Base-by-base conservation (phyloP, 768 basidiomycete genomes). In the Albatrellus ellisii region DNA sequence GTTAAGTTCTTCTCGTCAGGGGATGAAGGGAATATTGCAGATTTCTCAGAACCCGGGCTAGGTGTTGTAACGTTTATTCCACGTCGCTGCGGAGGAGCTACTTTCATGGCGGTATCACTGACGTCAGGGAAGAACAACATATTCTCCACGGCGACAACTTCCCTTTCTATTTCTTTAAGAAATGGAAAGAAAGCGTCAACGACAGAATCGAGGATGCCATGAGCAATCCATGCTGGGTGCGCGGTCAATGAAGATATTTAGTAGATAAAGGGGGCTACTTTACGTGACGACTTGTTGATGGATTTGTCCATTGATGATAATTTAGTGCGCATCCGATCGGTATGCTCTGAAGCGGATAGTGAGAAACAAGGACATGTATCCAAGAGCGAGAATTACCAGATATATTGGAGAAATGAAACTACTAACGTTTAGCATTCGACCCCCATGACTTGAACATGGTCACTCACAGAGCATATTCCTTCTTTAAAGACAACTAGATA, bases 151-250 rank as follows among this genome's bases (percentile, higher is more conserved):
- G 44, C 42, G 12, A 27, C 29, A 8, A 46, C 43, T 18, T 49
- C 44, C 33, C 37, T 79, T 54, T 94, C 91, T 27, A 95, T 80
- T 45, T 78, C 76, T 48, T 79, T 72, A 45, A 91, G 64, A 45
- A 89, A 69, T 1, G 88, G 88, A 57, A 90, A 89, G 62, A 92
- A 92, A 1, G 86, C 81, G 56, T 97, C 91, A 17, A 97, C 90
- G 40, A 97, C 78, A 1, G 89, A 92, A 54, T 95, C 92, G 49
- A 97, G 64, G 42, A 95, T 70, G 17, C 80, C 84, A 58, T 97
- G 90, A 0, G 88, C 89, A 49, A 97, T 86, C 88, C 89, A 94
- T 56, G 91, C 91, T 89, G 51, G 5, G 15, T 3, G n/a, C n/a
- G n/a, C n/a, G n/a, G n/a, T 17, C 25, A 47, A 10, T 28, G 25